These are phyloP conservation scores for Phytophthora syringae DNA, from an alignment of 352 stramenopile species.

Conservation along the genomic window DNA sequence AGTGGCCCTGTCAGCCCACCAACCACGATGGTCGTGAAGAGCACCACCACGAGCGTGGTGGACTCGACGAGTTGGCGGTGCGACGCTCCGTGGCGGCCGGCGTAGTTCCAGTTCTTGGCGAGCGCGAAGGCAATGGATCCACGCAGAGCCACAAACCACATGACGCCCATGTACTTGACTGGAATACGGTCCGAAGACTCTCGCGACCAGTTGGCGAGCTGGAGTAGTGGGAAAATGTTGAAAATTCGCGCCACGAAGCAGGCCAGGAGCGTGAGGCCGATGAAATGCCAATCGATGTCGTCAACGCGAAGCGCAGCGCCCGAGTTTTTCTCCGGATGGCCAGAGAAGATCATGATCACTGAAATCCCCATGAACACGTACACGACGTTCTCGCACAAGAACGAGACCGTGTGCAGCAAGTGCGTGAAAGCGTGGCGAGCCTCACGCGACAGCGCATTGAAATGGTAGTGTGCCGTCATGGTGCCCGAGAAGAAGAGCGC, in stretches of 20 bases:
- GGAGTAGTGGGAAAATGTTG: conserved; percentile 80
- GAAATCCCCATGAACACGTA: conserved; percentile 91
- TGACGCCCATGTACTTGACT: conserved; percentile 76
- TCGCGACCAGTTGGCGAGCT: conserved; percentile 73
- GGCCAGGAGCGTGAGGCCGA: conserved; percentile 66
- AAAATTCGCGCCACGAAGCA: conserved; percentile 75
- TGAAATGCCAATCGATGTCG: conserved; percentile 84
- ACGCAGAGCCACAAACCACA: conserved; percentile 94
- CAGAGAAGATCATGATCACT: conserved; percentile 82
- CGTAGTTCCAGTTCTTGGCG: conserved; percentile 85
- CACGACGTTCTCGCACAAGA: conserved; percentile 83
- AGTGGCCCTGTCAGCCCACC: conserved; percentile 78
- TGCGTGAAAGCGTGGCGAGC: conserved; percentile 85
- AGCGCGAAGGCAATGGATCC: conserved; percentile 94
- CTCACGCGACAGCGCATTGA: conserved; percentile 80
- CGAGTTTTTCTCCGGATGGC: conserved; percentile 54
- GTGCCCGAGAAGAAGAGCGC: conserved; percentile 93
- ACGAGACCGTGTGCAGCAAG: conserved; percentile 79
- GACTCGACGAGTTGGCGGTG: conserved; percentile 85
- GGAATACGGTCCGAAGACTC: conserved; percentile 59
- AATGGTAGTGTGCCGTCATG: conserved; percentile 89
- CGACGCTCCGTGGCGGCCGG: conserved; percentile 58
- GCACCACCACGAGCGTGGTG: conserved; percentile 83
- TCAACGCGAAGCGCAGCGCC: conserved; percentile 69
- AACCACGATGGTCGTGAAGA: conserved; percentile 89